Base-by-base conservation (phyloP, 108 stramenopile genomes). In the Poteriospumella lacustris region DNA sequence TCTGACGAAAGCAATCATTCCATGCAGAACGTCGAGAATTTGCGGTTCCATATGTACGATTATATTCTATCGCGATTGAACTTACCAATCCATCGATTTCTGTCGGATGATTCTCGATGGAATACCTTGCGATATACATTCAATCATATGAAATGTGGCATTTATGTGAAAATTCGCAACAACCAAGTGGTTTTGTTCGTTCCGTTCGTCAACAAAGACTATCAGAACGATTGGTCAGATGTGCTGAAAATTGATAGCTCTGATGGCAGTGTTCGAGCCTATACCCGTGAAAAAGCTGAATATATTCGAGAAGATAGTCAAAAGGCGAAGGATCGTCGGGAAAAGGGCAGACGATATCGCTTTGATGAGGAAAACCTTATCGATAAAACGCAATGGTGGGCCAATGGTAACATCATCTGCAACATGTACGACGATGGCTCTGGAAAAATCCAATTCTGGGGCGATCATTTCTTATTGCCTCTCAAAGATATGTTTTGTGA, bases 341-440 rank as follows among this genome's bases (percentile, higher is more conserved):
- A n/a, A n/a, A n/a, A n/a, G n/a, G n/a, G n/a, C n/a, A n/a, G n/a
- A n/a, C n/a, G n/a, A n/a, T 92, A 89, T 79, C 91, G 95, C n/a
- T n/a, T n/a, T n/a, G n/a, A n/a, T n/a, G 84, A 92, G 79, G 95
- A 96, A 83, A 90, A 94, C 58, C 87, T 97, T 26, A 93, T 93
- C 67, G 94, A 95, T 41, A 76, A 43, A 67, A 2, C 36, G 19
- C 90, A 92, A 68, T 99, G 98, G 98, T 99, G 98, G 98, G 98
- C 98, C 39, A 99, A 99, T 81, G 98, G 98, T 1, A 99, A 99
- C 77, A 98, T 99, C 83, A 97, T 99, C 77, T 97, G 97, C 83
- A 98, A 98, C 83, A 96, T 96, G 84, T 85, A 95, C 79, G 39
- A 88, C 19, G 87, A 87, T 76, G 87, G 91, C 77, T 85, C 81